Percentiles rank a stretch among this genome's conserved stretches.
Evolutionary conservation across 2,329 filamentous ascomycete species (phyloP).

Genomic region (Teratosphaeria zuluensis): DNA sequence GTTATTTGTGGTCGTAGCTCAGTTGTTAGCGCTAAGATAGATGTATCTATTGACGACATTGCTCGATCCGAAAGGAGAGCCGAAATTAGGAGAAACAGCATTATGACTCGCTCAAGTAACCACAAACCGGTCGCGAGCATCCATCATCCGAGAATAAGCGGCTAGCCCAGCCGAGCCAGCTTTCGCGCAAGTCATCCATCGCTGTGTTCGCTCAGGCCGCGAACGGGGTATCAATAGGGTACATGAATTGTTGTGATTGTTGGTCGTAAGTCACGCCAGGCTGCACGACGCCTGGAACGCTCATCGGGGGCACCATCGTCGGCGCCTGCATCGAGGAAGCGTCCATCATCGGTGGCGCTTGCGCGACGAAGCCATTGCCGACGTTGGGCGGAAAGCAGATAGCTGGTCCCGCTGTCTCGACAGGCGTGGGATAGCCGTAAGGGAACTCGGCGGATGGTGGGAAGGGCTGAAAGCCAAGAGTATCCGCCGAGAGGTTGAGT

Average conservation of each 20-base stretch:
- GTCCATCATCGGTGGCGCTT: neutral
- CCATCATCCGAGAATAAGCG: neutral
- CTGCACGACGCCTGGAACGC: neutral
- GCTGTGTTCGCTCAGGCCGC: neutral
- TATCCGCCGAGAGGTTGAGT: slow-evolving; percentile 5
- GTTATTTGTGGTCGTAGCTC: neutral
- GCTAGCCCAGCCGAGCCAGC: neutral
- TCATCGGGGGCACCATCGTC: neutral
- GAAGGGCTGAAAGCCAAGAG: slow-evolving; percentile 6
- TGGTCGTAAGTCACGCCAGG: neutral
- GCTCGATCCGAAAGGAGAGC: neutral
- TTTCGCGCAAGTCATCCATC: neutral
- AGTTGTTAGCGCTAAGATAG: neutral
- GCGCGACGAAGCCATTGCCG: neutral
- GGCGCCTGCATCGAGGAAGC: neutral
- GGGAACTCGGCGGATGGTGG: slow-evolving; percentile 8
- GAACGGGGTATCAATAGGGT: slow-evolving; percentile 2
- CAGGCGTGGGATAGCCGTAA: slow-evolving; percentile 12
- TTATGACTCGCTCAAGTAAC: neutral
- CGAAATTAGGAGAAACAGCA: neutral
- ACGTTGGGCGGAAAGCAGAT: neutral
- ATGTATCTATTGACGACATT: neutral
- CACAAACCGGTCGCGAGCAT: neutral
- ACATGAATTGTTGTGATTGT: neutral
- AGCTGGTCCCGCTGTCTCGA: neutral